Conservation (phyloP, 1,139 yeast species). For the Casaregolazyma lundiana region DNA sequence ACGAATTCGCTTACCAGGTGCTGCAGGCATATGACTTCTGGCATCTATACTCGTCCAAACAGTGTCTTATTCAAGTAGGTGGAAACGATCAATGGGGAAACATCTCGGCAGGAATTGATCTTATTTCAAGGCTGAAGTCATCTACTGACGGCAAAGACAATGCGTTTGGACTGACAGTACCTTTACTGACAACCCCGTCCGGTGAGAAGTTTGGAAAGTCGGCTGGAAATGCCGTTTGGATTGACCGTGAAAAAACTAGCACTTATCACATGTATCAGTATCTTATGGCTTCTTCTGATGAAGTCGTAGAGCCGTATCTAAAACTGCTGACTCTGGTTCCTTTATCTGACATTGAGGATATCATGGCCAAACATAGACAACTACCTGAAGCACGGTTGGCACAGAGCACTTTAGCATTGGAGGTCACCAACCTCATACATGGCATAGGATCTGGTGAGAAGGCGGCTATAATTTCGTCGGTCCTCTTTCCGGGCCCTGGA, state of each 20-base stretch:
- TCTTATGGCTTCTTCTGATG: constrained; percentile 76
- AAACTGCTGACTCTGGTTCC: constrained; percentile 80
- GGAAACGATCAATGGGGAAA: constrained; percentile 99
- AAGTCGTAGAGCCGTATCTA: constrained; percentile 62
- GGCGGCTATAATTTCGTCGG: constrained; percentile 59
- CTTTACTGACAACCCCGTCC: constrained; percentile 77
- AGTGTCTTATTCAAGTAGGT: constrained; percentile 78
- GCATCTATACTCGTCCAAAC: constrained; percentile 59
- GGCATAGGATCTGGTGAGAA: constrained; percentile 72
- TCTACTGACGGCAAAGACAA: constrained; percentile 19
- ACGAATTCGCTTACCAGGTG: constrained; percentile 89
- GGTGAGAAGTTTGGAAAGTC: constrained; percentile 97
- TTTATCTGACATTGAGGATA: constrained; percentile 46
- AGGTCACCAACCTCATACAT: constrained; percentile 81
- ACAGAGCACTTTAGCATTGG: constrained; percentile 73
- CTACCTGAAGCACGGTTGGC: constrained; percentile 66
- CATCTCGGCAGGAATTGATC: constrained; percentile 91
- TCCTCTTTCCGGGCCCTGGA: constrained; percentile 50
- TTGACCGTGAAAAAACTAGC: constrained; percentile 65
- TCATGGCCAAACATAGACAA: constrained; percentile 48
- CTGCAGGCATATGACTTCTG: constrained; percentile 93
- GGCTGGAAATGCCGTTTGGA: constrained; percentile 94
- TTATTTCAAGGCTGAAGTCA: constrained; percentile 57
- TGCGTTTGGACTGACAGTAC: constrained; percentile 82
- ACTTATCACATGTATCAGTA: constrained; percentile 84